Evolutionary conservation across 108 stramenopile genomes (phyloP).

Genomic region (Pseudonitzschia delicatissima): DNA sequence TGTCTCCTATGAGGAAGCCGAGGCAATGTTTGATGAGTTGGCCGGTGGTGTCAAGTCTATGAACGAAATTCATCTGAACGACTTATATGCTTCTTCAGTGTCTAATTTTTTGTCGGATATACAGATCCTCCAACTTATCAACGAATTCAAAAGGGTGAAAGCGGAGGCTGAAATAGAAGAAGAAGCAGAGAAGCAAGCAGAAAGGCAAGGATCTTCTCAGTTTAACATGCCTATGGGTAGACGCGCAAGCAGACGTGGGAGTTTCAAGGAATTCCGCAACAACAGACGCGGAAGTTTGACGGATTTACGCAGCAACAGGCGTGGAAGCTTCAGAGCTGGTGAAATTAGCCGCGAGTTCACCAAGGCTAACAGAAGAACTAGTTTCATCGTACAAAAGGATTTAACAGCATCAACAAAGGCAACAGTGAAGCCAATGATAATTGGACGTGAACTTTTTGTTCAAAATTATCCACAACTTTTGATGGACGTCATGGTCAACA

Average conservation of each 20-base stretch:
- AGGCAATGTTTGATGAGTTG: constrained; percentile 26
- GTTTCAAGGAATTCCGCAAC: too few species aligned
- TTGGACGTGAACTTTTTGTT: constrained; percentile 32
- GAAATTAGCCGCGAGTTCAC: background rate
- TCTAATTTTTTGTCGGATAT: constrained; percentile 37
- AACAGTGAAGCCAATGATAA: background rate
- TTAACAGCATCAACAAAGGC: background rate
- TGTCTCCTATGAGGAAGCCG: constrained; percentile 35
- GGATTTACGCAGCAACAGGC: background rate
- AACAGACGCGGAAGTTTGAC: background rate
- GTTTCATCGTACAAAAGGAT: background rate
- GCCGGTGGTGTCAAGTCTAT: background rate
- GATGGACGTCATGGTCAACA: constrained; percentile 22
- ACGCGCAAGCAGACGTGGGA: too few species aligned
- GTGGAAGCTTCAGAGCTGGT: background rate
- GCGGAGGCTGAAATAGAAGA: background rate
- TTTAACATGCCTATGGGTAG: too few species aligned
- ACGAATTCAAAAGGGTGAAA: constrained; percentile 12
- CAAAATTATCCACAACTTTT: constrained; percentile 37
- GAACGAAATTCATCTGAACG: background rate
- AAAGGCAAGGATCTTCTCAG: too few species aligned
- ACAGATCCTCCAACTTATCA: constrained; percentile 35
- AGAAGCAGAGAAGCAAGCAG: background rate
- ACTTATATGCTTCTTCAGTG: constrained; percentile 31
- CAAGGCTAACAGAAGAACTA: background rate